These are phyloP conservation scores for Polyplosphaeria fusca DNA, from an alignment of 495 filamentous ascomycete genomes.

Conservation along the genomic window DNA sequence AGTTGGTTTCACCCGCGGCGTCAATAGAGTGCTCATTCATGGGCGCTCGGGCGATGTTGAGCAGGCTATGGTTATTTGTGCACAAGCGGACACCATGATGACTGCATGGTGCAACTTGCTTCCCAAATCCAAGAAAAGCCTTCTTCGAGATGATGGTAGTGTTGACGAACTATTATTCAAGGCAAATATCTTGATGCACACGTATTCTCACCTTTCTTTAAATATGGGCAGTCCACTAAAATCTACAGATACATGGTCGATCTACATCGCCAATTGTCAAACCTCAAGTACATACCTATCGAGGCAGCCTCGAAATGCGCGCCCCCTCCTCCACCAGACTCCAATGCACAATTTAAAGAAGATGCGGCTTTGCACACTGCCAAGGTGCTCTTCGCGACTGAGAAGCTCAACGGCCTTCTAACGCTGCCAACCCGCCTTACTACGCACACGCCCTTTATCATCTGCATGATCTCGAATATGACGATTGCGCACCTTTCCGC, in stretches of 20 bases:
- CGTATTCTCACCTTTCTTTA: conserved; percentile 3
- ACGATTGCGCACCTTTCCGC: conserved; percentile 33
- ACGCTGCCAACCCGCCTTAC: conserved; percentile 19
- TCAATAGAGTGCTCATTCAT: conserved; percentile 12
- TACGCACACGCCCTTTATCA: conserved; percentile 29
- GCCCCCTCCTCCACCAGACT: conserved; percentile 26
- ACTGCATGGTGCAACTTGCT: conserved; percentile 26
- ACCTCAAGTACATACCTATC: conserved; percentile 14
- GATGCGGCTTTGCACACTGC: conserved; percentile 27
- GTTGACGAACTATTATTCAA: conserved; percentile 29
- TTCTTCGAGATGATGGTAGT: conserved; percentile 24
- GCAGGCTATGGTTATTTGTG: conserved; percentile 11
- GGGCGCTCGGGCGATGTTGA: conserved; percentile 6
- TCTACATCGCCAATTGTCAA: conserved; percentile 26
- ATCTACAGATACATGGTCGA: conserved; percentile 23
- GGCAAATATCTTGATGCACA: conserved; percentile 25
- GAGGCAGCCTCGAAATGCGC: conserved; percentile 27
- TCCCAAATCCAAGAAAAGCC: conserved; percentile 14
- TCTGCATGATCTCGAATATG: conserved; percentile 29
- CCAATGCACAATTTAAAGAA: conserved; percentile 7
- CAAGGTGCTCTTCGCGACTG: conserved; percentile 22
- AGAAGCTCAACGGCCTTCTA: conserved; percentile 25
- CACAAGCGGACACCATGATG: conserved; percentile 22
- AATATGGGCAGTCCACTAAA: background rate
- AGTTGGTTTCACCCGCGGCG: conserved; percentile 22